Base-by-base conservation (phyloP, 768 basidiomycete genomes). In the Tricholoma matsutake region DNA sequence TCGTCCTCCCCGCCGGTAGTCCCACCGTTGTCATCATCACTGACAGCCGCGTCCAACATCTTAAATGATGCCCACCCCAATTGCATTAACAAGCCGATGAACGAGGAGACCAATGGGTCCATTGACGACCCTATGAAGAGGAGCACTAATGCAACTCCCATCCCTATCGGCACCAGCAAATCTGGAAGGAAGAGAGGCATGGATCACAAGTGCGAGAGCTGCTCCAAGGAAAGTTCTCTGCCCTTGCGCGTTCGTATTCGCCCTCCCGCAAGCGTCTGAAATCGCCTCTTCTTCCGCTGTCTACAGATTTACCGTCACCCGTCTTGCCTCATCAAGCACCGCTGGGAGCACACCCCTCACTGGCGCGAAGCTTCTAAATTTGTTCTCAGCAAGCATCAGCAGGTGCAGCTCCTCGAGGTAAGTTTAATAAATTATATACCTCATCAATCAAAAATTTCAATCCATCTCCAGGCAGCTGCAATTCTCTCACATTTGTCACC, bases 281-380 rank as follows among this genome's bases (percentile, higher is more conserved):
- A 31, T 5, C 28, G 51, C 51, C n/a, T 28, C 41, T 43, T 31
- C 45, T 52, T 52, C 29, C 9, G 16, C 51, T 53, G 51, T 53
- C 47, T 31, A 41, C 69, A 92, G 90, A 86, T 92, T 39, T 94
- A 92, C 73, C 86, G 90, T 56, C 96, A 98, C 74, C 94, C 94
- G 2, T 93, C 91, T 11, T 98, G 96, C 74, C 80, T 98, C 53
- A 92, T 96, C 74, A 98, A 98, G 74, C 96, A 98, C 70, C 90
- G 96, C 34, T 98, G 96, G 96, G 96, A 98, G 69, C 94, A 96
- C 70, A 93, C 92, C 34, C 92, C 92, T 18, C 94, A 97, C 68
- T 98, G 96, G 96, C 88, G 91, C 47, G 92, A 95, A 71, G 91
- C 95, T 16, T 79, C 89, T 65, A 93, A 95, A 72, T 87, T 95